These are phyloP conservation scores for Blastocystis hominis DNA, from an alignment of 352 stramenopile genomes.

Conservation along the genomic window DNA sequence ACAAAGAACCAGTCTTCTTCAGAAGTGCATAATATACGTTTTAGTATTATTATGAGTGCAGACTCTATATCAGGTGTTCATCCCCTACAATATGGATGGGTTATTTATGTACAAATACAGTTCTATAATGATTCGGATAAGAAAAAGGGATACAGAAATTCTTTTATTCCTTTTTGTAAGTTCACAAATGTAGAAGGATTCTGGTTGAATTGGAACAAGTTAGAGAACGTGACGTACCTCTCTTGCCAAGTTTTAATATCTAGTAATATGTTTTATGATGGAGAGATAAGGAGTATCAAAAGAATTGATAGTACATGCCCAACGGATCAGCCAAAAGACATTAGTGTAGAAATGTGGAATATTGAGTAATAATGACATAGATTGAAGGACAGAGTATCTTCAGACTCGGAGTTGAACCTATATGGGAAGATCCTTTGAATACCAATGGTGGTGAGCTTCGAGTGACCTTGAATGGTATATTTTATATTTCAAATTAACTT, in stretches of 20 bases:
- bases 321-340: conserved; percentile 10
- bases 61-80: not conserved
- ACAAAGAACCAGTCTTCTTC: too few relatives aligned
- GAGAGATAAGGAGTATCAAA: conserved; percentile 45
- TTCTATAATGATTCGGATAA: conserved; percentile 51
- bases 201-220: conserved; percentile 54
- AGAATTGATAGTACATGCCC: not conserved
- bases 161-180: conserved; percentile 37
- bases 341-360: not conserved
- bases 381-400: conserved; percentile 67
- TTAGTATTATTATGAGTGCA: not conserved
- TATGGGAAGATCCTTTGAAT: conserved; percentile 80
- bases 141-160: conserved; percentile 28
- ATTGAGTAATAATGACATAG: not conserved
- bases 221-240: conserved; percentile 17
- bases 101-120: conserved; percentile 53
- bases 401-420: conserved; percentile 75
- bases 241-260: not conserved
- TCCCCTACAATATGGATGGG: conserved; percentile 22
- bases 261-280: conserved; percentile 56
- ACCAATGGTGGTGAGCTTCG: conserved; percentile 72
- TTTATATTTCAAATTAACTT: not conserved
- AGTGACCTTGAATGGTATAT: conserved; percentile 49
- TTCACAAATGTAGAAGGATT: conserved; percentile 40
- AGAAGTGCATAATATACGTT: too few relatives aligned